Evolutionary conservation across 1,284 basidiomycete genomes (phyloP), one percentile per base, ranked within the genome.

Genomic region (Puccinia hordei): DNA sequence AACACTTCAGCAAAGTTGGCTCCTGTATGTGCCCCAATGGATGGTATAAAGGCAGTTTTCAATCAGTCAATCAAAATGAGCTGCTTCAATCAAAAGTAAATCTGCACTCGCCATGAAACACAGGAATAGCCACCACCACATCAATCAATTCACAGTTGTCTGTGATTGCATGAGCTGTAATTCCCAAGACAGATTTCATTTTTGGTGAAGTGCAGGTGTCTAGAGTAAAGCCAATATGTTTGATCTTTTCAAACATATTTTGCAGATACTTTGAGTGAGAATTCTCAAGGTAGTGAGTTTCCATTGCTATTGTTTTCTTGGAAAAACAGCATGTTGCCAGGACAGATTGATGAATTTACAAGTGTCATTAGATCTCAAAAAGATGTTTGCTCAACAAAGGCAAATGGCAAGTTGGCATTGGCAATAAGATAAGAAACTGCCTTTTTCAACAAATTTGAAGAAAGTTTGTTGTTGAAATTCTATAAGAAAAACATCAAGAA

Each of bases 151-250:
- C 65, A 35, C 65, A 68, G 3, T 49, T 44, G 5, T 9, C 4
- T 2, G 65, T 30, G 24, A 68, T 68, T 68, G 22, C 65, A 68
- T 44, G 65, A 22, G 65, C 65, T 15, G 41, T 68, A 19, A 68
- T 44, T 4, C 65, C 65, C 38, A 68, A 46, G 24, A 68, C 44
- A 9, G 65, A 35, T 4, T 44, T 6, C 10, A 33, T 4, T 24
- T 68, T 68, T n/a, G 65, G 65, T 5, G 41, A n/a, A n/a, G n/a
- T n/a, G n/a, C n/a, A n/a, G n/a, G n/a, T n/a, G n/a, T n/a, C n/a
- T n/a, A n/a, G n/a, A n/a, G n/a, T n/a, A n/a, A n/a, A n/a, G n/a
- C n/a, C n/a, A n/a, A n/a, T n/a, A n/a, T n/a, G n/a, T n/a, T n/a
- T n/a, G n/a, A n/a, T n/a, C n/a, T n/a, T n/a, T n/a, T n/a, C n/a